Base-by-base conservation (phyloP, 257 asterid genomes). In the Salvia miltiorrhiza region DNA sequence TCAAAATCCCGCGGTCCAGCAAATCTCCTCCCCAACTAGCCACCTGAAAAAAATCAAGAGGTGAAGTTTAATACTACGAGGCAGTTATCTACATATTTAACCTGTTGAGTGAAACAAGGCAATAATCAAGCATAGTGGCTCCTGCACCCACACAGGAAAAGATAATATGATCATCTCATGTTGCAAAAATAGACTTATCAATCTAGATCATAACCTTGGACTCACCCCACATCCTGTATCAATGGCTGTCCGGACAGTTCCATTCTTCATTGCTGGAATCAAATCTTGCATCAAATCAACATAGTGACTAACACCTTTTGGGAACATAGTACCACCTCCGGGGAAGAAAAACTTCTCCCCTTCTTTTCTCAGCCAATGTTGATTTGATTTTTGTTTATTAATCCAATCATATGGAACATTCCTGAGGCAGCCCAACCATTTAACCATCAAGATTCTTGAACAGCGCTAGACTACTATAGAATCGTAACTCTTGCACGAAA, bases 201-300 rank as follows among this genome's bases (percentile, higher is more conserved):
- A 6, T n/a, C 40, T 30, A 14, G n/a, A 1, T 24, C n/a, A 14
- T 37, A 65, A 65, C 6, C n/a, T 41, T 17, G 47, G 63, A 76
- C 90, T 76, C 71, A 85, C 90, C 82, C 90, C 87, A 55, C 90
- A 85, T 61, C 90, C 90, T 11, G 87, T 85, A 59, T 85, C 90
- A 54, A 82, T 80, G 63, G 90, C 87, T 23, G 87, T 85, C 45
- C 86, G 67, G 50, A 85, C 30, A 17, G 84, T 73, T 44, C 90
- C 90, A 20, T 82, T 79, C 61, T 62, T 78, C 90, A 85, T 85
- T 70, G 43, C 86, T 2, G 87, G 84, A 49, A 85, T 80, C 64
- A 85, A 64, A 37, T 73, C 80, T 62, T 76, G 77, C 87, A 85
- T 82, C 76, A 71, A 52, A 63, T 85, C 82, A 13, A 85, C 82